Conservation (phyloP, 140 eudicot species). For the Bidens hawaiensis region DNA sequence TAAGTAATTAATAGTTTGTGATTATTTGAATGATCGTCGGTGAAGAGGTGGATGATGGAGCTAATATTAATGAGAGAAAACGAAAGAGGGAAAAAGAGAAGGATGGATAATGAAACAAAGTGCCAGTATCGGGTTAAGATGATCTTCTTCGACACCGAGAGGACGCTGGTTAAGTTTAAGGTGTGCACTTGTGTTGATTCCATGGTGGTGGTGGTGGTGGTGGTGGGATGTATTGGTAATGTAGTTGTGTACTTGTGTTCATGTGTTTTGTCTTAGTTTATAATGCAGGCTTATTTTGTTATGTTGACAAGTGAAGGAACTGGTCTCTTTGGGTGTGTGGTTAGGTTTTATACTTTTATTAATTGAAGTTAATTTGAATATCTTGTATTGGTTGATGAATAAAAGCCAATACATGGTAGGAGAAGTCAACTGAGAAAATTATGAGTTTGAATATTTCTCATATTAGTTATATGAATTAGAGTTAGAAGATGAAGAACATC, state of each 20-base stretch:
- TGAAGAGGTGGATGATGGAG: slow-evolving; percentile 35
- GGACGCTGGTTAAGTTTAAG: slow-evolving; percentile 35
- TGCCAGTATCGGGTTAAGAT: slow-evolving; percentile 45
- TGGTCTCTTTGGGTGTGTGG: not conserved
- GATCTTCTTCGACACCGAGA: slow-evolving; percentile 46
- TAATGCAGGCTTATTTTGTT: not conserved
- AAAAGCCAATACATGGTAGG: not conserved
- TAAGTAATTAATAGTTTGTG: slow-evolving; percentile 13
- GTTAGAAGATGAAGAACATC: too few species aligned
- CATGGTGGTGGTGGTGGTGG: too few species aligned
- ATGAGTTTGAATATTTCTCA: not conserved
- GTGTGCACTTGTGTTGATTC: slow-evolving; percentile 19
- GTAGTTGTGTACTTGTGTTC: not conserved
- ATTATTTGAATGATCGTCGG: slow-evolving; percentile 17
- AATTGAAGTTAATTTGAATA: too few species aligned
- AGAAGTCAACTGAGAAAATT: not conserved
- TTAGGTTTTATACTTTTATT: too few species aligned
- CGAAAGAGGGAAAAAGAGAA: slow-evolving; percentile 57
- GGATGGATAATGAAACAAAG: slow-evolving; percentile 60
- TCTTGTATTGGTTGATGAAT: not conserved
- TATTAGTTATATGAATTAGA: too few species aligned
- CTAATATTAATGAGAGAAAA: slow-evolving; percentile 28
- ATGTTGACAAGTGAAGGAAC: not conserved
- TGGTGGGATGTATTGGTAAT: not conserved
- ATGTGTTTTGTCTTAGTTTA: not conserved